Evolutionary conservation across 768 basidiomycete species (phyloP), one percentile per base, ranked within the genome.

Genomic region (Mycena haematopus): DNA sequence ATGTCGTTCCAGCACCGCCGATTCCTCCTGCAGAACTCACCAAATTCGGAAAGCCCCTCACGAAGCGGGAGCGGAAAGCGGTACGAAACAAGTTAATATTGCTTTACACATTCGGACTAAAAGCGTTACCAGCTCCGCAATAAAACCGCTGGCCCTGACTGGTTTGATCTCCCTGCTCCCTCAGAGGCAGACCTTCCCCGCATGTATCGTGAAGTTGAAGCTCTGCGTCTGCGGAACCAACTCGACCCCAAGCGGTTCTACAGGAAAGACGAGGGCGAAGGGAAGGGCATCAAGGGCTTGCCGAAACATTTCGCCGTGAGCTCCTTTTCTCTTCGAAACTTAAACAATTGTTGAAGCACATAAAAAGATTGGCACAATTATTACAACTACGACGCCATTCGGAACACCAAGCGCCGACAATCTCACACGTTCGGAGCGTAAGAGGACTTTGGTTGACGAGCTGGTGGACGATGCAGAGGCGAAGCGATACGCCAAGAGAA

Each of bases 241-340:
- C 83, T 97, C 21, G 95, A 97, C 70, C 94, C 94, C 19, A 97
- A 96, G 73, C 84, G 92, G 22, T 96, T 96, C 77, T 93, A 95
- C 76, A 80, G 87, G 64, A 95, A 92, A 73, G 92, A 95, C 49
- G 89, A 90, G 61, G 90, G 91, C 5, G 92, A 95, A 75, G 86
- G 90, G 11, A 90, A 90, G 69, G 92, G 92, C 17, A 86, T 91
- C 73, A 92, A 92, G 73, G 89, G 90, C 25, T 76, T 95, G 7
- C 91, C 93, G 10, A 94, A 95, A 74, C 88, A 93, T 73, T 96
- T 96, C 75, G 92, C 92, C n/a, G 93, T 93, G 72, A 66, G 87
- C 31, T 56, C 52, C 53, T 65, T 36, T 14, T 56, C 55, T 56
- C 65, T 45, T 40, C 49, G 38, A 52, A 13, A 45, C 49, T 40